Evolutionary conservation across 2,329 filamentous ascomycete species (phyloP).

Genomic region (Amylocarpus encephaloides): DNA sequence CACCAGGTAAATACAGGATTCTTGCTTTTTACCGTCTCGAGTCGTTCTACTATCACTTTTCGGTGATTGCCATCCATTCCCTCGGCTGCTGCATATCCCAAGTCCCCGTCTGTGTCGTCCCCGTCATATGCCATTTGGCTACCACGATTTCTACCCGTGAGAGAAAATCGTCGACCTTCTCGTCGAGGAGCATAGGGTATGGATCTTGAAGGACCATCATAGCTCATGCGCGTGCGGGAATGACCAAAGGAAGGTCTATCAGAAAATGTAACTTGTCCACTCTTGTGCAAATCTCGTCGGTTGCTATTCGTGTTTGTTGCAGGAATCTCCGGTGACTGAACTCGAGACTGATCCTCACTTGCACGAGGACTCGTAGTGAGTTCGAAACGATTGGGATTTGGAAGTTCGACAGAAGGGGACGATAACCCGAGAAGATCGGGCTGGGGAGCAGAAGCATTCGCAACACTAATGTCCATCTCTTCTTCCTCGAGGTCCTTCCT

Average conservation of each 20-base stretch:
- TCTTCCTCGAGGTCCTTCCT: slow-evolving; percentile 55
- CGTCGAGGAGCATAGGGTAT: slow-evolving; percentile 13
- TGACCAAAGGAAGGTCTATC: slow-evolving; percentile 24
- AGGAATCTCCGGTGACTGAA: slow-evolving; percentile 19
- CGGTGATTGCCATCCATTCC: slow-evolving; percentile 87
- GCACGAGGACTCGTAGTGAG: slow-evolving; percentile 43
- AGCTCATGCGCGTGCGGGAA: slow-evolving; percentile 29
- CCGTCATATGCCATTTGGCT: slow-evolving; percentile 47
- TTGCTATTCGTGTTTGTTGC: slow-evolving; percentile 12
- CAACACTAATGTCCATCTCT: slow-evolving; percentile 84
- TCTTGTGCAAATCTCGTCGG: slow-evolving; percentile 15
- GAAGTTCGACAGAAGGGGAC: slow-evolving; percentile 57
- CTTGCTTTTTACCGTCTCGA: slow-evolving; percentile 91
- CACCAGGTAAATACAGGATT: slow-evolving; percentile 99
- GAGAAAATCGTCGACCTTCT: slow-evolving; percentile 33
- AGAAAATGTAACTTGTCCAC: slow-evolving; percentile 25
- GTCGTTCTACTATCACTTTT: slow-evolving; percentile 92
- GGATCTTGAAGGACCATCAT: slow-evolving; percentile 29
- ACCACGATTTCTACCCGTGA: slow-evolving; percentile 32
- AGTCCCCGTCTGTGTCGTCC: slow-evolving; percentile 81
- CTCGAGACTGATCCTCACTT: slow-evolving; percentile 23
- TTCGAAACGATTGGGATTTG: slow-evolving; percentile 71
- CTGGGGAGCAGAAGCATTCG: slow-evolving; percentile 50
- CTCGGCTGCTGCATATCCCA: slow-evolving; percentile 90
- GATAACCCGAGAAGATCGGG: slow-evolving; percentile 55